Evolutionary conservation across 108 stramenopile genomes (phyloP).

Genomic region (Nannochloropsis oceanica): DNA sequence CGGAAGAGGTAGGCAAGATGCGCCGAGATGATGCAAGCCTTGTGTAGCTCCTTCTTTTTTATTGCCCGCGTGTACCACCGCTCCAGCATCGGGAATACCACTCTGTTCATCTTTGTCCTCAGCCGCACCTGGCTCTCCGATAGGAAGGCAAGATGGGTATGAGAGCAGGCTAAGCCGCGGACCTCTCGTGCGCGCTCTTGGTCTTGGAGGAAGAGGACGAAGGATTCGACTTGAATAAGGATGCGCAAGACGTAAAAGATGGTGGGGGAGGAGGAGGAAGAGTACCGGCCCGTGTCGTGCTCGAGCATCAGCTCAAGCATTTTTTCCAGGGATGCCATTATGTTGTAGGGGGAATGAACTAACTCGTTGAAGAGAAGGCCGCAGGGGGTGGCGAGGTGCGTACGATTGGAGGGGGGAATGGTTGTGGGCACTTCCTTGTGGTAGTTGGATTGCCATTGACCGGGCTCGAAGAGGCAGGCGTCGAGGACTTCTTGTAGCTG

Average conservation of each 20-base stretch:
- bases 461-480: conserved; percentile 43
- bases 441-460: conserved; percentile 34
- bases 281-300: conserved; percentile 45
- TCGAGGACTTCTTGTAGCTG: conserved; percentile 46
- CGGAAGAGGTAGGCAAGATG: conserved; percentile 93
- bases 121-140: neutral
- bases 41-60: conserved; percentile 53
- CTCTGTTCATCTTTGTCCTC: neutral
- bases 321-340: neutral
- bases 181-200: conserved; percentile 7
- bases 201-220: conserved; percentile 35
- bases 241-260: conserved; percentile 87
- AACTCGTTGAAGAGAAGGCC: conserved; percentile 51
- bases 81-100: conserved; percentile 74
- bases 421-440: conserved; percentile 21
- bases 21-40: conserved; percentile 74
- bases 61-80: conserved; percentile 74
- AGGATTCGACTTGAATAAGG: conserved; percentile 60
- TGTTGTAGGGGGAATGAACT: conserved; percentile 26
- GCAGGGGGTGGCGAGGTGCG: conserved; percentile 39
- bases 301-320: conserved; percentile 42
- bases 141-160: conserved; percentile 1
- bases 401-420: conserved; percentile 22
- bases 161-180: conserved; percentile 28
- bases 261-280: conserved; percentile 42